A percentile compares a stretch with the other conserved stretches of the same genome.
Evolutionary conservation across 768 basidiomycete genomes (phyloP).

Genomic region (Inosperma sp.): DNA sequence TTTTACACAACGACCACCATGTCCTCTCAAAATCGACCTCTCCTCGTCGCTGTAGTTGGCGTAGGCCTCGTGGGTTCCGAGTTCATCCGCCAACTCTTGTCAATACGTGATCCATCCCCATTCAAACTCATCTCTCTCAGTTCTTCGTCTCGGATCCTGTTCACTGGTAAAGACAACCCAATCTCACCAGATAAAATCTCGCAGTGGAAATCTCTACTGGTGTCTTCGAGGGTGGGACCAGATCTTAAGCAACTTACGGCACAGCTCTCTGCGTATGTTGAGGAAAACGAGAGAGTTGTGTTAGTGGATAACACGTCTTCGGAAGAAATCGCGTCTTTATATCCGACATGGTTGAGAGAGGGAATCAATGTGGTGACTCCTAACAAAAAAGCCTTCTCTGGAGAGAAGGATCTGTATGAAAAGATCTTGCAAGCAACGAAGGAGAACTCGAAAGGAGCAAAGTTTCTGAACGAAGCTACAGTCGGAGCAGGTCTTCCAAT

Average conservation of each 20-base stretch:
- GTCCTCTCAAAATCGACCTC: constrained; percentile 21
- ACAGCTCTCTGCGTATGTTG: constrained; percentile 45
- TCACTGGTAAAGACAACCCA: constrained; percentile 43
- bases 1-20: constrained; percentile 20
- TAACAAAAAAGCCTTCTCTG: constrained; percentile 96
- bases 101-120: constrained; percentile 51
- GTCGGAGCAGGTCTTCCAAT: constrained; percentile 96
- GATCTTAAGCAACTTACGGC: constrained; percentile 46
- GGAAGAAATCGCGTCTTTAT: constrained; percentile 71
- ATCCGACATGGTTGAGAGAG: constrained; percentile 71
- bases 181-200: constrained; percentile 25
- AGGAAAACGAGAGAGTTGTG: constrained; percentile 47
- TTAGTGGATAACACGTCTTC: constrained; percentile 94
- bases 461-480: constrained; percentile 81
- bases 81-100: constrained; percentile 75
- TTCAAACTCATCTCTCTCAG: constrained; percentile 67
- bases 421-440: constrained; percentile 57
- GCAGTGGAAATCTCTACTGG: constrained; percentile 37
- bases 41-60: constrained; percentile 78
- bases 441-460: constrained; percentile 57
- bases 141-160: constrained; percentile 60
- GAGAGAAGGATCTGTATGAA: constrained; percentile 61
- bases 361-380: constrained; percentile 91
- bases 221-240: constrained; percentile 39
- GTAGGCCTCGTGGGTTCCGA: constrained; percentile 91